Percentiles rank a stretch among this genome's conserved stretches.
Conservation (phyloP, 1,284 basidiomycete genomes). For the Ustilago sp. region DNA sequence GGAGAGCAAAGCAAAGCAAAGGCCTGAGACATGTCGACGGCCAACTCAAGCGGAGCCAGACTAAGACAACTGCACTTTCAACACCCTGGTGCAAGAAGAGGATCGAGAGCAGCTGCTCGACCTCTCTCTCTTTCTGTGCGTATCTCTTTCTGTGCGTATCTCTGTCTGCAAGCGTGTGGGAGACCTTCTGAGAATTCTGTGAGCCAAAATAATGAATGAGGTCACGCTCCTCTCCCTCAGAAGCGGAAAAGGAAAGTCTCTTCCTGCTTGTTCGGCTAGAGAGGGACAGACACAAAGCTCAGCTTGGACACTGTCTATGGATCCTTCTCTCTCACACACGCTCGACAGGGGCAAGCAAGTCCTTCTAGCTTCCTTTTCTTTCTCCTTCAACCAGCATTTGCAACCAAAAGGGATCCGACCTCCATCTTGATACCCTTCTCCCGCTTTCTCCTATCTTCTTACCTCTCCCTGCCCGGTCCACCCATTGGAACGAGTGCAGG, state of each 20-base stretch:
- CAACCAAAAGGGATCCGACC: slow-evolving; percentile 1
- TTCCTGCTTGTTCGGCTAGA: slow-evolving; percentile 3
- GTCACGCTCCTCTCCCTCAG: background rate
- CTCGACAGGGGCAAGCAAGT: background rate
- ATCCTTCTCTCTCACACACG: background rate
- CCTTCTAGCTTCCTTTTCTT: background rate
- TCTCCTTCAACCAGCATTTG: slow-evolving; percentile 5
- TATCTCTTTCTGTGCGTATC: too few species aligned
- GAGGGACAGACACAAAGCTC: background rate
- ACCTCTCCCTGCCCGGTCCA: background rate
- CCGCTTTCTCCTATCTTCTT: background rate
- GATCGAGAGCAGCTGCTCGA: too few species aligned
- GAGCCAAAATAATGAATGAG: slow-evolving; percentile 3
- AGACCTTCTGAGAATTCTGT: background rate
- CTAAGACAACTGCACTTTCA: too few species aligned
- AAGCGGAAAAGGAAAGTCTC: background rate
- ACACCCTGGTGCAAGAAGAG: too few species aligned
- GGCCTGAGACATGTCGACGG: too few species aligned
- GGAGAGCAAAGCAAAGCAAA: too few species aligned
- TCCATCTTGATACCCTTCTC: slow-evolving; percentile 6
- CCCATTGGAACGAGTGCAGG: background rate
- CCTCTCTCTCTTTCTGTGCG: too few species aligned
- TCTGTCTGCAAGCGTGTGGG: background rate
- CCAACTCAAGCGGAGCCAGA: too few species aligned
- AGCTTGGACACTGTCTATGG: background rate